Base-by-base conservation (phyloP, 78 protist species). In the Monosiga brevicollis region DNA sequence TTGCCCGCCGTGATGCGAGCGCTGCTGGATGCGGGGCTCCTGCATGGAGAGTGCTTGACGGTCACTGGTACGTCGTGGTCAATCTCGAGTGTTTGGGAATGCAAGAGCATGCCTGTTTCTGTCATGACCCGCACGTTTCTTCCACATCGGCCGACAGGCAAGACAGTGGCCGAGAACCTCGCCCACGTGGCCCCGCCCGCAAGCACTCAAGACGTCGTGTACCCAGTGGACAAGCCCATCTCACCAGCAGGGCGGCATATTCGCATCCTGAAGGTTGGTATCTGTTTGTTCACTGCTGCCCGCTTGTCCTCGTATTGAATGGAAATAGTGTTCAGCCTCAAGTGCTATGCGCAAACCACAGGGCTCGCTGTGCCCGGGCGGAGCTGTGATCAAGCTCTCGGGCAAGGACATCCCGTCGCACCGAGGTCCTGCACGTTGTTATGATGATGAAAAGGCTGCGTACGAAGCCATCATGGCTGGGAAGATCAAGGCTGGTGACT, bases 111-210 rank as follows among this genome's bases (percentile, higher is more conserved):
- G n/a, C n/a, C n/a, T n/a, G n/a, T n/a, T n/a, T n/a, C n/a, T n/a
- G n/a, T n/a, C n/a, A n/a, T n/a, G n/a, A n/a, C n/a, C n/a, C n/a
- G n/a, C n/a, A n/a, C n/a, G n/a, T n/a, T n/a, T n/a, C n/a, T n/a
- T n/a, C n/a, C n/a, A n/a, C n/a, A n/a, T n/a, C n/a, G n/a, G n/a
- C n/a, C n/a, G n/a, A n/a, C n/a, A n/a, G 93, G 93, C 54, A 79
- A 84, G 79, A 90, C 93, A 25, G 37, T 90, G 43, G 83, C 81
- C 10, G 90, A 86, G 76, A 90, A 90, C 88, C 81, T 90, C 29
- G 76, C 36, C n/a, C 34, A 22, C 3, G 80, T 78, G 11, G 23
- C 80, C 24, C 36, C 55, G 6, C 36, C n/a, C 6, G n/a, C 40
- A 6, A 40, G 3, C 34, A 26, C 10, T 22, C 39, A 23, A 34